Conservation (phyloP, 2,329 filamentous ascomycete genomes). For the Metarhizium humberi region DNA sequence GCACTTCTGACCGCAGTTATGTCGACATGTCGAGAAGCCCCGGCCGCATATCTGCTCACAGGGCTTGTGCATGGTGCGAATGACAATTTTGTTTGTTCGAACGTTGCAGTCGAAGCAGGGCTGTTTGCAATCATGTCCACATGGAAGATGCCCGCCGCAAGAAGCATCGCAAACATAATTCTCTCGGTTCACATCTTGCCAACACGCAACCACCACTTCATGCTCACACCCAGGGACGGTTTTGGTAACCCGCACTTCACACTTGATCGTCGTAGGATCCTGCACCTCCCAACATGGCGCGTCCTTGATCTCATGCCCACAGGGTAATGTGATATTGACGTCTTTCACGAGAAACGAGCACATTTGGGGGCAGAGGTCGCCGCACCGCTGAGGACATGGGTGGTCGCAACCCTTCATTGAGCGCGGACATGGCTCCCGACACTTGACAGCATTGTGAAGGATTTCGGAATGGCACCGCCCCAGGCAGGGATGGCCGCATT, state of each 20-base stretch:
- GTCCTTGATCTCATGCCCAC: neutral
- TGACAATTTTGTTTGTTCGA: slow-evolving; percentile 20
- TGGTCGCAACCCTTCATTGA: slow-evolving; percentile 33
- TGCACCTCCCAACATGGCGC: slow-evolving; percentile 33
- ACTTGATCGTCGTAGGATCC: slow-evolving; percentile 35
- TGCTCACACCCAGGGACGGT: slow-evolving; percentile 48
- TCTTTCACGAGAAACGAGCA: neutral
- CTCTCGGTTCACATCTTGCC: slow-evolving; percentile 28
- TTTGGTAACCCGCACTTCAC: slow-evolving; percentile 34
- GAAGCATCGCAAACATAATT: slow-evolving; percentile 35
- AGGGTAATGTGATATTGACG: neutral
- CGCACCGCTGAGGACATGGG: slow-evolving; percentile 31
- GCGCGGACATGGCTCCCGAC: slow-evolving; percentile 34
- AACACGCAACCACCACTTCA: slow-evolving; percentile 38
- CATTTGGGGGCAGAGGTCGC: slow-evolving; percentile 27
- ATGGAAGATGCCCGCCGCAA: slow-evolving; percentile 39
- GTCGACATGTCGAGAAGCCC: slow-evolving; percentile 42
- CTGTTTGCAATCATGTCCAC: slow-evolving; percentile 48
- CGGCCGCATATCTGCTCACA: slow-evolving; percentile 43
- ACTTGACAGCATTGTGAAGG: slow-evolving; percentile 36
- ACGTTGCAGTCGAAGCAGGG: slow-evolving; percentile 39
- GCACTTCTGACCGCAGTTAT: slow-evolving; percentile 42
- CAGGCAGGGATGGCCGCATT: slow-evolving; percentile 38
- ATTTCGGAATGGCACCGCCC: slow-evolving; percentile 37
- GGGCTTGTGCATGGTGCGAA: slow-evolving; percentile 29